Base-by-base conservation (phyloP, 352 stramenopile species). In the Globisporangium yorkense region DNA sequence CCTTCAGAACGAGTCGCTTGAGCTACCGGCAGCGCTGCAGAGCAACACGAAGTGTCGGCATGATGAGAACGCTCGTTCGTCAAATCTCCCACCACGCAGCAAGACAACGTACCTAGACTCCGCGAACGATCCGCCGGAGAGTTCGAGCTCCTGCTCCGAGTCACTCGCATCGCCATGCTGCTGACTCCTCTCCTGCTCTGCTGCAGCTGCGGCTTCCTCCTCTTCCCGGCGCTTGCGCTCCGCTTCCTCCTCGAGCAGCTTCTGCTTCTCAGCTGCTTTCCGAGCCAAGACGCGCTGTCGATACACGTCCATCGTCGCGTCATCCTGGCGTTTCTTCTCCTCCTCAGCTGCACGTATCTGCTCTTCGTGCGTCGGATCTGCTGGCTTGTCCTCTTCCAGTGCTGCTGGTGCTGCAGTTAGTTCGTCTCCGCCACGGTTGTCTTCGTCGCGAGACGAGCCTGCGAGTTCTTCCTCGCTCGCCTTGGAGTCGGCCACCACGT, bases 241-340 rank as follows among this genome's bases (percentile, higher is more conserved):
- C 3, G 61, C 54, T n/a, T 57, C 54, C 6, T 66, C 63, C 53
- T 85, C 76, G 40, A 71, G 51, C 53, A 84, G 71, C 0, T 64
- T 63, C 54, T 87, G 73, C 45, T 88, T 88, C 47, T 88, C 80
- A 0, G 77, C 80, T 6, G 75, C 75, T 65, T 86, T 84, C 18
- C 77, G 66, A 20, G 77, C 73, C 8, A 89, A 64, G 10, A 89
- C 80, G 12, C 80, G 71, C 57, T 88, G 80, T 15, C 80, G 73
- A 54, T 85, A 89, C 1, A 82, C 71, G 24, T 87, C 80, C 29
- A 89, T 82, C 2, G 61, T 65, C 6, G 68, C 56, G 33, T 87
- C 79, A n/a, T 86, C 80, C 24, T 84, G 66, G 48, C 78, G 73
- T 55, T 77, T 75, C 50, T 84, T 87, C 4, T 74, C 71, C 27